Evolutionary conservation across 345 rosid genomes (phyloP).

Genomic region (Clarkia xantiana): DNA sequence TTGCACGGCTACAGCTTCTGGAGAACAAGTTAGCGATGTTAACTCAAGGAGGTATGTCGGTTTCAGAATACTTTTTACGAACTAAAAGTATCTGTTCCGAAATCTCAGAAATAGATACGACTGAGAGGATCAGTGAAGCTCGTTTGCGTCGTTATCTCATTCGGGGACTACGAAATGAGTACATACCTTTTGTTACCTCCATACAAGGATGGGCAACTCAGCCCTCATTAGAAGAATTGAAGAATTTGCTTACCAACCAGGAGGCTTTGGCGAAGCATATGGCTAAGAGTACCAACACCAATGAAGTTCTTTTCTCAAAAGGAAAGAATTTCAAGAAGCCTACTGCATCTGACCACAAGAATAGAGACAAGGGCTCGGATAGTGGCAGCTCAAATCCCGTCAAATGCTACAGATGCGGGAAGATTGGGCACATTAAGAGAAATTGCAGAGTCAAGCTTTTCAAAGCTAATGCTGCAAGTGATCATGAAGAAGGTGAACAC

Average conservation of each 20-base stretch:
- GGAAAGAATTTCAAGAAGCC: background rate
- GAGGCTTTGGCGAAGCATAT: conserved; percentile 6
- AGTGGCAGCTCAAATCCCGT: background rate
- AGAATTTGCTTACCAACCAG: conserved; percentile 4
- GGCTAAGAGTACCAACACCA: background rate
- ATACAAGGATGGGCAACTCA: conserved; percentile 5
- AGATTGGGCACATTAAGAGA: background rate
- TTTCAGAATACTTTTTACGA: conserved; percentile 3
- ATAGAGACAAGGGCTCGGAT: background rate
- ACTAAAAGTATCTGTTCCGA: conserved; percentile 3
- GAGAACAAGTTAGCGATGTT: conserved; percentile 5
- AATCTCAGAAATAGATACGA: conserved; percentile 6
- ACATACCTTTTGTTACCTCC: conserved; percentile 3
- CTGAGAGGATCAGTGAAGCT: conserved; percentile 5
- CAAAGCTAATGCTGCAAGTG: background rate
- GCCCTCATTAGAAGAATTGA: conserved; percentile 6
- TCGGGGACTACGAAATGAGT: conserved; percentile 6
- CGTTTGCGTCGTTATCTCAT: conserved; percentile 3
- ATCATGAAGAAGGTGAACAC: background rate
- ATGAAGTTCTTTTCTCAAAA: conserved; percentile 1
- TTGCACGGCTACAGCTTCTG: background rate
- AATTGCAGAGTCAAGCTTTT: conserved; percentile 1
- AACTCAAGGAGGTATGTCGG: conserved; percentile 4
- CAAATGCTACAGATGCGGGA: background rate
- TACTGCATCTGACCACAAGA: background rate